Evolutionary conservation across 345 rosid genomes (phyloP).

Genomic region (Abelmoschus esculentus): DNA sequence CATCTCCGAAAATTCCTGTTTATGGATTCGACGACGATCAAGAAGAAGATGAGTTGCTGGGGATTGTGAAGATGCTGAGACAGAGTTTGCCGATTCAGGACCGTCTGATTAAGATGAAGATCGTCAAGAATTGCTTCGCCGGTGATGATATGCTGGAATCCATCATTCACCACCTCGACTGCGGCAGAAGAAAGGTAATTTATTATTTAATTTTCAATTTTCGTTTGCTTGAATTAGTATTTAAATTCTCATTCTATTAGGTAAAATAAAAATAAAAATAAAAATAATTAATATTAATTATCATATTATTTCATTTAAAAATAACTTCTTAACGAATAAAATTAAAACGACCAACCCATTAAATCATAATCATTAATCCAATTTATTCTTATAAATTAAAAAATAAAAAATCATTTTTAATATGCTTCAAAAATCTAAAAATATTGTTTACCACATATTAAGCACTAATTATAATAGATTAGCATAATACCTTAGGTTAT

Average conservation of each 20-base stretch:
- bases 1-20: conserved; percentile 51
- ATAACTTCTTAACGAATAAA: too few species aligned
- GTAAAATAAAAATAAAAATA: too few species aligned
- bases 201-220: background rate
- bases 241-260: too few species aligned
- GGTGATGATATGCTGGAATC: conserved; percentile 70
- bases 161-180: conserved; percentile 51
- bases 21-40: conserved; percentile 56
- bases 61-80: conserved; percentile 47
- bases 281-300: too few species aligned
- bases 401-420: too few species aligned
- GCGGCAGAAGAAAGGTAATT: conserved; percentile 70
- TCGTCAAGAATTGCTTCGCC: conserved; percentile 76
- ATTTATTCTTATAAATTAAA: background rate
- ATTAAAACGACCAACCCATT: background rate
- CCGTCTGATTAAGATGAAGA: conserved; percentile 80
- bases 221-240: background rate
- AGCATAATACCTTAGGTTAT: background rate
- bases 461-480: background rate
- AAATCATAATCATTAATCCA: background rate
- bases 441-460: background rate
- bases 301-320: too few species aligned
- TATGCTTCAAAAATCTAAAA: background rate
- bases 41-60: conserved; percentile 52
- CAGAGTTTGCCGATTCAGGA: conserved; percentile 75